Evolutionary conservation across 2,329 filamentous ascomycete species (phyloP).

Genomic region (Colletotrichum graminicola): DNA sequence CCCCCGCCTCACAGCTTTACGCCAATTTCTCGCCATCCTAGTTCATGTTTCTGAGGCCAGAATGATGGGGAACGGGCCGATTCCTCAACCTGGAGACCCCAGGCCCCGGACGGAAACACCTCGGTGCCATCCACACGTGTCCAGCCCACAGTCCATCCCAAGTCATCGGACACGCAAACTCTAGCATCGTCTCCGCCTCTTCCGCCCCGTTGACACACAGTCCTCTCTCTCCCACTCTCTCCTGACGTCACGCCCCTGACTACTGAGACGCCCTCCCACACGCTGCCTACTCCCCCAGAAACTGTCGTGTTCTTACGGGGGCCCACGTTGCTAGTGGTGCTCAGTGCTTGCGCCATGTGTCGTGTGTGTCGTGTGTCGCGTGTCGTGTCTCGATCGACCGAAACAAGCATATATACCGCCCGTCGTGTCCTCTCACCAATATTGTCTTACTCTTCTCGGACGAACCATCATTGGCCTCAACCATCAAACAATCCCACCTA

Average conservation of each 20-base stretch:
- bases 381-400: slow-evolving; percentile 25
- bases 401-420: slow-evolving; percentile 38
- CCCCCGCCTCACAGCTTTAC: neutral
- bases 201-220: slow-evolving; percentile 3
- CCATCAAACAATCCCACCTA: neutral
- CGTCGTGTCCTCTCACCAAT: slow-evolving; percentile 11
- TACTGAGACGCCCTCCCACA: slow-evolving; percentile 29
- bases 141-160: slow-evolving; percentile 22
- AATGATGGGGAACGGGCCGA: slow-evolving; percentile 38
- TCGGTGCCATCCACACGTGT: slow-evolving; percentile 28
- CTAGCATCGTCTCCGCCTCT: neutral
- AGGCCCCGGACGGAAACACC: slow-evolving; percentile 32
- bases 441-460: slow-evolving; percentile 15
- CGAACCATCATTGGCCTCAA: slow-evolving; percentile 30
- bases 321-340: neutral
- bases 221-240: slow-evolving; percentile 18
- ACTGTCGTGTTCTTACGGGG: neutral
- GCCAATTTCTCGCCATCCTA: neutral
- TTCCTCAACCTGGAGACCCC: slow-evolving; percentile 39
- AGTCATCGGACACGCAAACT: slow-evolving; percentile 34
- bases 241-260: slow-evolving; percentile 38
- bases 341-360: slow-evolving; percentile 16
- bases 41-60: neutral
- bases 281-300: neutral
- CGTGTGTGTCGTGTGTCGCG: neutral